These are phyloP conservation scores for Lagenidium giganteum DNA, from an alignment of 352 stramenopile species.

Conservation along the genomic window DNA sequence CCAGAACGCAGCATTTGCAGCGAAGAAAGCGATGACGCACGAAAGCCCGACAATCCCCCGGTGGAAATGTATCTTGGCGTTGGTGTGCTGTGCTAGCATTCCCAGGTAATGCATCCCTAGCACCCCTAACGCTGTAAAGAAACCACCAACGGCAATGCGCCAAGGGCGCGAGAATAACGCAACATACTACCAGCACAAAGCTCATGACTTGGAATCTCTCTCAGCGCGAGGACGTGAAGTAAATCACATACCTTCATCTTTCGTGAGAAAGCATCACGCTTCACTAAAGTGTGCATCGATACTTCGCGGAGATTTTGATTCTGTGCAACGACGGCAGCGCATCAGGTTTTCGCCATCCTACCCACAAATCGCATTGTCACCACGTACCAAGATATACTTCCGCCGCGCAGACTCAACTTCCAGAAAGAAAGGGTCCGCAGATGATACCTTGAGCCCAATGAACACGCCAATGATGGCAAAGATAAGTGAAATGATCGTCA, in stretches of 20 bases:
- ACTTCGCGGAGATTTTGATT: slow-evolving; percentile 29
- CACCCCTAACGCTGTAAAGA: slow-evolving; percentile 57
- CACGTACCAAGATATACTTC: slow-evolving; percentile 8
- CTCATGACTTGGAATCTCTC: slow-evolving; percentile 1
- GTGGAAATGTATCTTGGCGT: slow-evolving; percentile 34
- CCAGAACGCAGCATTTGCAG: slow-evolving; percentile 60
- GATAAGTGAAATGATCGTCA: slow-evolving; percentile 55
- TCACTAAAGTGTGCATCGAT: slow-evolving; percentile 33
- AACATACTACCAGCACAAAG: slow-evolving; percentile 16
- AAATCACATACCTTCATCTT: slow-evolving; percentile 24
- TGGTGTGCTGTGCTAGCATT: slow-evolving; percentile 56
- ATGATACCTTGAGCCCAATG: slow-evolving; percentile 20
- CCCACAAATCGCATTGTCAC: slow-evolving; percentile 7
- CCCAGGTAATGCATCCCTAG: slow-evolving; percentile 71
- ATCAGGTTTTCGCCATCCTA: slow-evolving; percentile 11
- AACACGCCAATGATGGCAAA: slow-evolving; percentile 49
- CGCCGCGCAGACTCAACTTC: slow-evolving; percentile 3
- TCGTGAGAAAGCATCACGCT: slow-evolving; percentile 30
- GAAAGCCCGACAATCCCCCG: slow-evolving; percentile 36
- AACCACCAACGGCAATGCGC: slow-evolving; percentile 37
- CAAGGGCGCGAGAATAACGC: slow-evolving; percentile 50
- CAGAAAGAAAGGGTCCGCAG: slow-evolving; percentile 9
- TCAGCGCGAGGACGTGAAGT: neutral
- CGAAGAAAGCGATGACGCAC: slow-evolving; percentile 45
- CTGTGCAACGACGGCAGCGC: too few species aligned